A percentile compares a stretch with the other conserved stretches of the same genome.
Conservation (phyloP, 1,284 basidiomycete genomes). For the Cystobasidium slooffiae region DNA sequence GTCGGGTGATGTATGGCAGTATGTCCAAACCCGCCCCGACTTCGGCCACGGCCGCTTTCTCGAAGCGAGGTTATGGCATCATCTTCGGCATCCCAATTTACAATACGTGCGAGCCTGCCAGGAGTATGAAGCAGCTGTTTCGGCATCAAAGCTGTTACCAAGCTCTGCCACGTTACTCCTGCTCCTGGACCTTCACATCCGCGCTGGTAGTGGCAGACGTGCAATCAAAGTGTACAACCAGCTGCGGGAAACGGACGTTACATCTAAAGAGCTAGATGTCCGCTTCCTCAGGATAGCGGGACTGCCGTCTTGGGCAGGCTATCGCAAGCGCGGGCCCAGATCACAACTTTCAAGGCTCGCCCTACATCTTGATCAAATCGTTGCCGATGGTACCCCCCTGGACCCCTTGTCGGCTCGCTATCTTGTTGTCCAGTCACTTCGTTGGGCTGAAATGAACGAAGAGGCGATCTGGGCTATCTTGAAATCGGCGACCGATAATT, state of each 20-base stretch:
- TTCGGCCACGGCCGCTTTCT: background rate
- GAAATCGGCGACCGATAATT: background rate
- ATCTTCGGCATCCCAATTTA: background rate
- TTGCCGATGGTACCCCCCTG: background rate
- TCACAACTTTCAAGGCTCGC: conserved; percentile 4
- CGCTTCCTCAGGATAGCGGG: conserved; percentile 22
- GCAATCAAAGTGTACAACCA: conserved; percentile 1
- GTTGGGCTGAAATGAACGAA: conserved; percentile 28
- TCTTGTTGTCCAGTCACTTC: background rate
- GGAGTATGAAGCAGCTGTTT: background rate
- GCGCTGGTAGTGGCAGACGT: conserved; percentile 3
- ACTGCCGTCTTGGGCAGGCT: background rate
- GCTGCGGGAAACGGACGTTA: background rate
- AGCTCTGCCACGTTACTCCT: background rate
- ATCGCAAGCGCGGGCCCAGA: conserved; percentile 5
- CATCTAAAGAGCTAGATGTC: background rate
- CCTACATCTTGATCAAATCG: background rate
- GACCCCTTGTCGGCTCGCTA: conserved; percentile 12
- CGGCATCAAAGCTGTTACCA: background rate
- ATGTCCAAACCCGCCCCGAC: background rate
- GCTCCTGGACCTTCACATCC: conserved; percentile 15
- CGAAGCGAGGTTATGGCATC: conserved; percentile 17
- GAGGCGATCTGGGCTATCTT: conserved; percentile 31
- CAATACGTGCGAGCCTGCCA: background rate
- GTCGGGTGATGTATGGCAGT: conserved; percentile 3